These are phyloP conservation scores for Trametes sp. DNA, from an alignment of 1,284 basidiomycete genomes.

Conservation along the genomic window DNA sequence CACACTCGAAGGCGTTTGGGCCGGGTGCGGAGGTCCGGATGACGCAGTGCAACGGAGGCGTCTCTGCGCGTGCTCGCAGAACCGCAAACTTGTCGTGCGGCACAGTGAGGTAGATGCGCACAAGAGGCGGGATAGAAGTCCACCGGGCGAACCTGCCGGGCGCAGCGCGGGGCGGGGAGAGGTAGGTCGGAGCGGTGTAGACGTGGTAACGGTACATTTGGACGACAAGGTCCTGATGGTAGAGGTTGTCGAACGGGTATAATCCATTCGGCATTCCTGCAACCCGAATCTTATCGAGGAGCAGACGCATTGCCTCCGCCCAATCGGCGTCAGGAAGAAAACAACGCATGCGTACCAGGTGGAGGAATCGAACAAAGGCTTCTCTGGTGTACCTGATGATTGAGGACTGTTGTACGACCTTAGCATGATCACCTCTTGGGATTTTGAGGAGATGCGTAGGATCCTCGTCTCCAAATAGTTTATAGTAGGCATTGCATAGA, in stretches of 20 bases:
- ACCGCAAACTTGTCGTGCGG: slow-evolving; percentile 41
- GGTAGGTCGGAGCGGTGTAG: slow-evolving; percentile 26
- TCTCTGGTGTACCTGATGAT: slow-evolving; percentile 47
- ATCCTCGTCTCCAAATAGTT: slow-evolving; percentile 55
- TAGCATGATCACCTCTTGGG: slow-evolving; percentile 9
- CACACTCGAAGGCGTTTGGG: slow-evolving; percentile 23
- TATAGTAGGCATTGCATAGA: slow-evolving; percentile 53
- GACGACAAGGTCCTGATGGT: slow-evolving; percentile 45
- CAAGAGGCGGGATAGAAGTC: slow-evolving; percentile 38
- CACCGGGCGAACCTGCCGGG: slow-evolving; percentile 39
- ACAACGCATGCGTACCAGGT: slow-evolving; percentile 44
- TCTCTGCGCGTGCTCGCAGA: slow-evolving; percentile 25
- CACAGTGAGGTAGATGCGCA: slow-evolving; percentile 44
- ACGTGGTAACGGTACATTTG: slow-evolving; percentile 45
- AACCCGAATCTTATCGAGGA: slow-evolving; percentile 29
- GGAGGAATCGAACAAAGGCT: slow-evolving; percentile 52
- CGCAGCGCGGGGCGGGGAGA: background rate
- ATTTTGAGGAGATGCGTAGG: background rate
- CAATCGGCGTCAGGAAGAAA: slow-evolving; percentile 37
- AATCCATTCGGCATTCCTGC: slow-evolving; percentile 27
- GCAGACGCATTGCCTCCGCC: slow-evolving; percentile 39
- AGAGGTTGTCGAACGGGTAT: slow-evolving; percentile 41
- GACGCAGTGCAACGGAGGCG: slow-evolving; percentile 36
- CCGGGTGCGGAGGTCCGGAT: slow-evolving; percentile 26
- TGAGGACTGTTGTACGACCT: slow-evolving; percentile 10